Evolutionary conservation across 306 rosid genomes (phyloP).

Genomic region (Comarum palustre): DNA sequence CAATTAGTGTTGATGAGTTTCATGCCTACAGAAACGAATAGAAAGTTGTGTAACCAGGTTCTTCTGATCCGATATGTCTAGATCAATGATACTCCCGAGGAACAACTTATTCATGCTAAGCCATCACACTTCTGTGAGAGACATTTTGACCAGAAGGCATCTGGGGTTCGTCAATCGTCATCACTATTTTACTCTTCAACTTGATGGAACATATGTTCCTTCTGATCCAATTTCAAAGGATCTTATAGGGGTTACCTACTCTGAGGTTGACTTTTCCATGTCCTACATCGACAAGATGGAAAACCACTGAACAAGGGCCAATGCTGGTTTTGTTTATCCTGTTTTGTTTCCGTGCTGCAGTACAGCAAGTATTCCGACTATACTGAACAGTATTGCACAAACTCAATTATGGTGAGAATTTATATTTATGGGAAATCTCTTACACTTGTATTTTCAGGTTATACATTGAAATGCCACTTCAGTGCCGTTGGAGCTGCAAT

Average conservation of each 20-base stretch:
- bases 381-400: slow-evolving; percentile 74
- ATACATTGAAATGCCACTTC: slow-evolving; percentile 76
- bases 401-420: slow-evolving; percentile 21
- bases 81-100: slow-evolving; percentile 58
- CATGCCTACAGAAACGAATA: slow-evolving; percentile 32
- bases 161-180: slow-evolving; percentile 67
- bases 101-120: slow-evolving; percentile 53
- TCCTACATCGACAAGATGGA: slow-evolving; percentile 34
- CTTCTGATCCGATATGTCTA: slow-evolving; percentile 58
- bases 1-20: slow-evolving; percentile 40
- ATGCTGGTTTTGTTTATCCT: slow-evolving; percentile 65
- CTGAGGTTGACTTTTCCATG: slow-evolving; percentile 82
- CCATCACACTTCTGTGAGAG: slow-evolving; percentile 63
- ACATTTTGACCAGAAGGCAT: slow-evolving; percentile 56
- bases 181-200: slow-evolving; percentile 71
- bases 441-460: slow-evolving; percentile 51
- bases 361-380: slow-evolving; percentile 75
- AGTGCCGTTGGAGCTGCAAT: slow-evolving; percentile 75
- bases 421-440: slow-evolving; percentile 19
- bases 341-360: slow-evolving; percentile 81
- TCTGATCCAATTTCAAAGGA: slow-evolving; percentile 90
- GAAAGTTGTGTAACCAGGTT: slow-evolving; percentile 68
- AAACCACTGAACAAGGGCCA: slow-evolving; percentile 32
- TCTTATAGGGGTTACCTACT: slow-evolving; percentile 78
- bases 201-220: slow-evolving; percentile 73